Evolutionary conservation across 2,329 filamentous ascomycete species (phyloP).

Genomic region (Colletotrichum destructivum): DNA sequence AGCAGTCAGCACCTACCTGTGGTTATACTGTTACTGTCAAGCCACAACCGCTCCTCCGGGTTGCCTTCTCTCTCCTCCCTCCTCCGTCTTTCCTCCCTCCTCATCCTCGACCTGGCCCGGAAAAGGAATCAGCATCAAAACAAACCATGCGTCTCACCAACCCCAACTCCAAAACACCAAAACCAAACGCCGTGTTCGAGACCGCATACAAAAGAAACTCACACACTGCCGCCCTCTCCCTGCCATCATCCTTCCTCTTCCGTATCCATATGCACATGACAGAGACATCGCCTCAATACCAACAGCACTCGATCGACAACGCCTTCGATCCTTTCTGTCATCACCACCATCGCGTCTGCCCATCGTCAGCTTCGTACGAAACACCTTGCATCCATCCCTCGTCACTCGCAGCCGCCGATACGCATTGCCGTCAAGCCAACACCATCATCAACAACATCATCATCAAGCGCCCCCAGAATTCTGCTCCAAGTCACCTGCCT

Average conservation of each 20-base stretch:
- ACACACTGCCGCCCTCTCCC: no score
- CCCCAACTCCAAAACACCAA: neutral
- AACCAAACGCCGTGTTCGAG: neutral
- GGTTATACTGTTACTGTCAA: no score
- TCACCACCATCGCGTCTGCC: neutral
- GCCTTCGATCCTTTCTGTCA: no score
- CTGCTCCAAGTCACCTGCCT: neutral
- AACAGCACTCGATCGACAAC: no score
- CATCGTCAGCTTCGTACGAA: neutral
- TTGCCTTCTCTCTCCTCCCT: no score
- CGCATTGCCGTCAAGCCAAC: neutral
- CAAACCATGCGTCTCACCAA: conserved; percentile 12
- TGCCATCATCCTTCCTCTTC: no score
- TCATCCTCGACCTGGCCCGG: neutral
- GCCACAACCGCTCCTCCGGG: no score
- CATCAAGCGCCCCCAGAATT: neutral
- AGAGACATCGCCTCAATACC: no score
- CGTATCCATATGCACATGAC: no score
- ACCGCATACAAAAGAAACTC: conserved; percentile 16
- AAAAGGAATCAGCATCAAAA: conserved; percentile 32
- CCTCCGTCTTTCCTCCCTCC: conserved; percentile 4
- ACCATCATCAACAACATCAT: neutral
- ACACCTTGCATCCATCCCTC: neutral
- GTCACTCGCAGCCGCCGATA: neutral
- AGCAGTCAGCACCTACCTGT: neutral